Evolutionary conservation across 1,139 yeast genomes (phyloP), one percentile per base, ranked within the genome.

Genomic region (Pneumocystis murina): DNA sequence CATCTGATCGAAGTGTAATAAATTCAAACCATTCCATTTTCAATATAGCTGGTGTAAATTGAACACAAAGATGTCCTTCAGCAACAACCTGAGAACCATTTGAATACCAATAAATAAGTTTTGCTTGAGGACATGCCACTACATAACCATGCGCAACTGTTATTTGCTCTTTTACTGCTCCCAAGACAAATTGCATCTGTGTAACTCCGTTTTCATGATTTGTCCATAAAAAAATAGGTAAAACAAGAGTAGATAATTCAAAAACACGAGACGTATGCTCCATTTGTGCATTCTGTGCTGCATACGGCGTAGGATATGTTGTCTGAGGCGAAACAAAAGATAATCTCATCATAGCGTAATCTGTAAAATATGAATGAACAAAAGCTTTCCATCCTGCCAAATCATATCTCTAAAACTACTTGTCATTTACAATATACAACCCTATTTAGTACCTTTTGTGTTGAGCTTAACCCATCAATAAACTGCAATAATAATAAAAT

Each of bases 151-250:
- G 57, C 24, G 62, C 43, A 7, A 63, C 36, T 12, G 54, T 57
- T 28, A 40, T 28, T 17, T 59, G 61, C 17, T 62, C 63, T 60
- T 59, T 54, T 8, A 63, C 40, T n/a, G 55, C 35, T 8, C 61
- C 63, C 24, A 62, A 38, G 10, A 62, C 30, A 67, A 80, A 81
- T 61, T 81, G 76, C 2, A 80, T 76, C 30, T 58, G 60, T 20
- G 43, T 2, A 30, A 58, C 43, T 5, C 60, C 60, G 20, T 36
- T 58, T 58, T 58, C 39, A 30, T 58, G 28, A 24, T 58, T 58
- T 40, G 43, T 58, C 41, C 41, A 40, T 5, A 58, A 58, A 24
- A 38, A 58, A 14, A 38, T 38, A 0, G 60, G 60, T 12, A 58
- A 58, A 10, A 28, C 20, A 6, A 38, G 28, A 16, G 24, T 28